A percentile compares a stretch with the other conserved stretches of the same genome.
Conservation (phyloP, 2,329 filamentous ascomycete species). For the Grosmannia clavigera region DNA sequence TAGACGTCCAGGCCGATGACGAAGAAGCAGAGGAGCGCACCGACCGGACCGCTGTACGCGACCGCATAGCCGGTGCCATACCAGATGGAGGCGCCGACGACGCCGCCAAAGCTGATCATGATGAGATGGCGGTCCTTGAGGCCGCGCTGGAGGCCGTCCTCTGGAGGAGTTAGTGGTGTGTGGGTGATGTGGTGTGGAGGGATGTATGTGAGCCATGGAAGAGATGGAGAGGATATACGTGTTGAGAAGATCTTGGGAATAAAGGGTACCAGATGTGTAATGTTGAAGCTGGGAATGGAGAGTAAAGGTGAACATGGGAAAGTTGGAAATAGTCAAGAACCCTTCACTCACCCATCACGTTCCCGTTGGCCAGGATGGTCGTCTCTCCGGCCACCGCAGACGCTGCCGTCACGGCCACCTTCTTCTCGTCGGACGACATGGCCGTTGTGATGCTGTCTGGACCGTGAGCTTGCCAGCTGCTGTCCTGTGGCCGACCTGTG, state of each 20-base stretch:
- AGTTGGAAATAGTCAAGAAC: too few species aligned
- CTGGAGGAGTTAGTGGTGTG: not conserved
- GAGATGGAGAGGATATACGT: too few species aligned
- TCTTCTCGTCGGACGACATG: too few species aligned
- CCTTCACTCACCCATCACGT: not conserved
- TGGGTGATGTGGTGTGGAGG: too few species aligned
- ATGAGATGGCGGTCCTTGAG: constrained; percentile 3
- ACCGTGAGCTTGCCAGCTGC: too few species aligned
- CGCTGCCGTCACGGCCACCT: not conserved
- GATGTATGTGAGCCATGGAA: too few species aligned
- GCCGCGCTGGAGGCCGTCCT: constrained; percentile 5
- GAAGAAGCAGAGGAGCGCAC: constrained; percentile 20
- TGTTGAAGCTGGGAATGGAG: too few species aligned
- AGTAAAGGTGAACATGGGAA: too few species aligned
- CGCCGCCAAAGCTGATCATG: constrained; percentile 17
- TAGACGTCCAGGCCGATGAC: constrained; percentile 16
- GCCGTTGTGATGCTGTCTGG: too few species aligned
- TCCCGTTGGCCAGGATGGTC: not conserved
- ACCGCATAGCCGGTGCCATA: constrained; percentile 18
- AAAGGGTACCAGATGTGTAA: too few species aligned
- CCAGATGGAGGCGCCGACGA: constrained; percentile 11
- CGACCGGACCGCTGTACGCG: constrained; percentile 19
- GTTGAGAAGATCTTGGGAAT: too few species aligned
- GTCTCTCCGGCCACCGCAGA: not conserved
- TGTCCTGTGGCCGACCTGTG: too few species aligned